These are phyloP conservation scores for Fragaria vesca DNA, from an alignment of 306 rosid species.

Conservation along the genomic window DNA sequence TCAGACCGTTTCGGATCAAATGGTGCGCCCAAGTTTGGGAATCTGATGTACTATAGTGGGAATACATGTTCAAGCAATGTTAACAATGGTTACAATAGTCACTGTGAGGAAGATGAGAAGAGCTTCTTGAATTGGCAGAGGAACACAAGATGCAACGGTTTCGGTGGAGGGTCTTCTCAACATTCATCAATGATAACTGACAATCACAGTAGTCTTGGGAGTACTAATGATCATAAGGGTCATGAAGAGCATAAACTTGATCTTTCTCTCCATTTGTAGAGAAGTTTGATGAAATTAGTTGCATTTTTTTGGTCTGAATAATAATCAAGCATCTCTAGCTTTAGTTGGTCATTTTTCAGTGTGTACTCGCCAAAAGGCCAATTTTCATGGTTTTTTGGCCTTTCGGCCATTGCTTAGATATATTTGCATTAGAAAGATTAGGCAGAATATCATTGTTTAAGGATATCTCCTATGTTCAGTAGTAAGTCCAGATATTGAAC, in stretches of 20 bases:
- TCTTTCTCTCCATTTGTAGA: slow-evolving; percentile 76
- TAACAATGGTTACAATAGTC: slow-evolving; percentile 1
- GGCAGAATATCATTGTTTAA: background rate
- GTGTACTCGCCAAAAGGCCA: background rate
- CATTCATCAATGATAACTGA: slow-evolving; percentile 18
- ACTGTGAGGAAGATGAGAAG: slow-evolving; percentile 38
- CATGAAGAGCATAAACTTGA: slow-evolving; percentile 57
- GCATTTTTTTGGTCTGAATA: slow-evolving; percentile 12
- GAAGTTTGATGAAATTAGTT: background rate
- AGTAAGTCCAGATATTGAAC: slow-evolving; percentile 7
- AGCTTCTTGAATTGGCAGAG: slow-evolving; percentile 46
- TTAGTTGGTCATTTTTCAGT: background rate
- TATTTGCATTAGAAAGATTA: background rate
- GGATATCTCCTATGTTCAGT: background rate
- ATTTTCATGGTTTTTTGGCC: background rate
- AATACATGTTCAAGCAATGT: slow-evolving; percentile 25
- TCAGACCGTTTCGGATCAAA: slow-evolving; percentile 42
- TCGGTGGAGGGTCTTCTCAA: slow-evolving; percentile 28
- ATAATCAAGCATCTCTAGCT: background rate
- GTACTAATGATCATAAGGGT: slow-evolving; percentile 26
- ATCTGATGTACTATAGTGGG: slow-evolving; percentile 38
- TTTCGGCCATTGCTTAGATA: background rate
- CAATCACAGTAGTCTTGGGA: slow-evolving; percentile 27
- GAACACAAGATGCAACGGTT: slow-evolving; percentile 30
- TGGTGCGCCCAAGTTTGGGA: slow-evolving; percentile 45